A percentile compares a stretch with the other conserved stretches of the same genome.
Conservation (phyloP, 352 stramenopile genomes). For the Globisporangium emineosum region DNA sequence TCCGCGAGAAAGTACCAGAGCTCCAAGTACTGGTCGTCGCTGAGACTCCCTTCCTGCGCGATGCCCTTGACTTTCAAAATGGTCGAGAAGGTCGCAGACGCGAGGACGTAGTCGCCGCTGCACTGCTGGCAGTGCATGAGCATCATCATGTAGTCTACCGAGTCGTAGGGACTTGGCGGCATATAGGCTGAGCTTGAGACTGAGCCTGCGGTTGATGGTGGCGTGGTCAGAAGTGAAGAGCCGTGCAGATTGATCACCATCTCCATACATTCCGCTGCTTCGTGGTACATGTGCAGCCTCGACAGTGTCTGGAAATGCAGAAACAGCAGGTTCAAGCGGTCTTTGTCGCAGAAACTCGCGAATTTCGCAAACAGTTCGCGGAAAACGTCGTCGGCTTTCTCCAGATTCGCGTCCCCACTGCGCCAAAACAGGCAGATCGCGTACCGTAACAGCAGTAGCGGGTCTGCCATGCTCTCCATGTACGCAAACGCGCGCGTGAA, state of each 20-base stretch:
- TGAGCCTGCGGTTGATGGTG: not conserved
- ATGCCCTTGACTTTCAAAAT: conserved; percentile 34
- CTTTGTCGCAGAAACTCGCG: conserved; percentile 57
- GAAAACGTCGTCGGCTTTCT: conserved; percentile 56
- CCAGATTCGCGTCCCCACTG: conserved; percentile 39
- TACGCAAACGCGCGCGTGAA: conserved; percentile 63
- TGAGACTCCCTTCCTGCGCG: conserved; percentile 28
- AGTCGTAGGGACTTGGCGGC: conserved; percentile 27
- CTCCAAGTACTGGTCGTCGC: conserved; percentile 51
- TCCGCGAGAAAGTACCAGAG: conserved; percentile 51
- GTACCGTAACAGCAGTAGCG: conserved; percentile 57
- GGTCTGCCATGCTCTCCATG: conserved; percentile 58
- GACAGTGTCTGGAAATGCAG: conserved; percentile 64
- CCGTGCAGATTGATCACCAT: conserved; percentile 31
- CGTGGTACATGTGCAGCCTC: conserved; percentile 43
- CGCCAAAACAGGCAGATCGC: conserved; percentile 62
- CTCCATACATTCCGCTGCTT: conserved; percentile 50
- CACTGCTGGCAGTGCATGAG: conserved; percentile 63
- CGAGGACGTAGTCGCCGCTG: conserved; percentile 51
- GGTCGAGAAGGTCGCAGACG: conserved; percentile 41
- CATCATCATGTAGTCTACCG: conserved; percentile 56
- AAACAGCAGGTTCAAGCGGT: conserved; percentile 51
- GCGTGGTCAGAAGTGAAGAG: not conserved
- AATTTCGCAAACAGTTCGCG: conserved; percentile 54
- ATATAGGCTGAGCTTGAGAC: not conserved